Base-by-base conservation (phyloP, 345 rosid genomes). In the Hibiscus trionum region DNA sequence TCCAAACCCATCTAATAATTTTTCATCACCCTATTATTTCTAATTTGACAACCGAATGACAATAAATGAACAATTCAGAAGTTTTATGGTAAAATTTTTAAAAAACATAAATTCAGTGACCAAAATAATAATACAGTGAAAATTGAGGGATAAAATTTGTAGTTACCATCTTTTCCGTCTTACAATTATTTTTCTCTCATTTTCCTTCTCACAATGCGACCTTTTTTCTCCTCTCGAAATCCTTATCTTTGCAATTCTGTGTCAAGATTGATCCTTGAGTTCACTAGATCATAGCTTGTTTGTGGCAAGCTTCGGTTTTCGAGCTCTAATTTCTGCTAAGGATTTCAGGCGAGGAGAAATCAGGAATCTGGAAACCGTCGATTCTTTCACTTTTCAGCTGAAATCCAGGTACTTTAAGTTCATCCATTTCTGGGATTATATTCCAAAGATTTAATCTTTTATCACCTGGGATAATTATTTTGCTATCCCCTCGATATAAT, bases 331-430 rank as follows among this genome's bases (percentile, higher is more conserved):
- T 5, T 44, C 33, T 11, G 5, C 69, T 21, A 21, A 52, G 56
- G 33, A 11, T 65, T 44, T 65, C 53, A 65, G 46, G 33, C 2
- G 53, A 44, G 69, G 46, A 65, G 70, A 26, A 27, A 66, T 47
- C 19, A 12, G 60, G 60, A 21, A 56, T 56, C 60, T 10, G 35
- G 70, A 46, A 46, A 66, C 21, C 70, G 15, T 46, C 56, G 19
- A 42, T 14, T 46, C 21, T 46, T 9, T 7, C 17, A 7, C 5
- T 21, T 24, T 46, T 42, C 37, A 4, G 26, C 60, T 50, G 9
- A 68, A 68, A 50, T 50, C 49, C 71, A 68, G 71, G 60, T 68
- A 68, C 42, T 11, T 50, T 49, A 49, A 50, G 46, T 7, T 50
- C 60, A 49, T 68, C 27, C 16, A 27, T 67, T 49, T 16, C 71